Percentiles rank a stretch among this genome's conserved stretches.
phyloP scores from a whole-genome alignment of 2,329 filamentous ascomycete species.

The Cercospora janseana region DNA sequence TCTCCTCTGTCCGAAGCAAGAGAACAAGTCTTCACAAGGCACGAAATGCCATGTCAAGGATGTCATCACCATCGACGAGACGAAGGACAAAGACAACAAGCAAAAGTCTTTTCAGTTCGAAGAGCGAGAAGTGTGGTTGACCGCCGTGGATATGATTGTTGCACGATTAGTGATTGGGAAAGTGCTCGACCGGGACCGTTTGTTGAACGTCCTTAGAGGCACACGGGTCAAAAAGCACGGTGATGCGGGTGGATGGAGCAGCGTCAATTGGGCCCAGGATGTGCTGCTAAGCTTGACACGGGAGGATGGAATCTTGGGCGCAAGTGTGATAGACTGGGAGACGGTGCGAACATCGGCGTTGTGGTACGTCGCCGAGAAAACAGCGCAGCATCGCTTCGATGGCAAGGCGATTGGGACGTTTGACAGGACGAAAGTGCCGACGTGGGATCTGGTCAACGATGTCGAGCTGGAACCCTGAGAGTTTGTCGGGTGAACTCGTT shows the following conservation, averaged over 20 bases:
- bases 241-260: constrained; percentile 10
- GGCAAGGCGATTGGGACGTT: constrained; percentile 9
- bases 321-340: constrained; percentile 10
- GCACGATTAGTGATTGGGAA: constrained; percentile 8
- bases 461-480: constrained; percentile 11
- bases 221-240: constrained; percentile 12
- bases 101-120: constrained; percentile 1
- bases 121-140: constrained; percentile 8
- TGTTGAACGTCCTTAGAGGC: constrained; percentile 7
- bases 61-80: constrained; percentile 3
- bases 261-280: constrained; percentile 9
- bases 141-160: constrained; percentile 7
- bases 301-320: constrained; percentile 8
- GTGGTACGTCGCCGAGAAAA: constrained; percentile 11
- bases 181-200: constrained; percentile 7
- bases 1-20: constrained; percentile 9
- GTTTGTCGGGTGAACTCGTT: too few relatives aligned
- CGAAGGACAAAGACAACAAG: constrained; percentile 1
- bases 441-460: constrained; percentile 12
- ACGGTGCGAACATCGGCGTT: constrained; percentile 10
- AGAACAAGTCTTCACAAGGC: constrained; percentile 9
- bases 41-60: constrained; percentile 13
- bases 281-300: constrained; percentile 3
- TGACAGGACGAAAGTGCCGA: constrained; percentile 12
- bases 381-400: constrained; percentile 7